Conservation (phyloP, 805 yeast species). For the Metschnikowia drakensbergensis region DNA sequence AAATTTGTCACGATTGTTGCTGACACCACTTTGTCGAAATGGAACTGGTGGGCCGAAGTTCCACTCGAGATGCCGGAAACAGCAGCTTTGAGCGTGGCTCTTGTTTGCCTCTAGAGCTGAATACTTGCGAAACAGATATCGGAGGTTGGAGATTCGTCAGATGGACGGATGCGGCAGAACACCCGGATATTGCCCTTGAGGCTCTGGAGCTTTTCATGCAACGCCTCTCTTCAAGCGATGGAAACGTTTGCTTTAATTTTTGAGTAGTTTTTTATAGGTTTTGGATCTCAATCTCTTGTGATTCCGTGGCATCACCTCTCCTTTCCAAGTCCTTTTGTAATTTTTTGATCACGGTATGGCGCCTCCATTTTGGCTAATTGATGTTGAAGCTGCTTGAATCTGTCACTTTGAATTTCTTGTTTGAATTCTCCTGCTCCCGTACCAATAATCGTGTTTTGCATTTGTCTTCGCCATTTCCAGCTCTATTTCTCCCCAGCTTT, state of each 20-base stretch:
- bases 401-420: background rate
- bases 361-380: background rate
- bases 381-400: background rate
- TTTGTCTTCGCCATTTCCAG: constrained; percentile 10
- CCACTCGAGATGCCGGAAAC: constrained; percentile 2
- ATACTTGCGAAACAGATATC: constrained; percentile 17
- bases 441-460: background rate
- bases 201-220: constrained; percentile 78
- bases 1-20: constrained; percentile 61
- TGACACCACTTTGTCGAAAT: constrained; percentile 75
- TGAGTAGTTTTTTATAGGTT: constrained; percentile 6
- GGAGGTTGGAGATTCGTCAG: background rate
- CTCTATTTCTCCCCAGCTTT: constrained; percentile 17
- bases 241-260: constrained; percentile 28
- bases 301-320: constrained; percentile 1
- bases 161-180: constrained; percentile 79
- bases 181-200: constrained; percentile 90
- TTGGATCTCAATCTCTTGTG: constrained; percentile 10
- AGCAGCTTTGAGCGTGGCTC: constrained; percentile 20
- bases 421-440: background rate
- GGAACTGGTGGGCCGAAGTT: constrained; percentile 37
- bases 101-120: constrained; percentile 35
- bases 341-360: background rate
- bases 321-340: background rate
- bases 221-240: constrained; percentile 46